These are phyloP conservation scores for Thielaviopsis ethacetica DNA, from an alignment of 2,329 filamentous ascomycete genomes.

Conservation along the genomic window DNA sequence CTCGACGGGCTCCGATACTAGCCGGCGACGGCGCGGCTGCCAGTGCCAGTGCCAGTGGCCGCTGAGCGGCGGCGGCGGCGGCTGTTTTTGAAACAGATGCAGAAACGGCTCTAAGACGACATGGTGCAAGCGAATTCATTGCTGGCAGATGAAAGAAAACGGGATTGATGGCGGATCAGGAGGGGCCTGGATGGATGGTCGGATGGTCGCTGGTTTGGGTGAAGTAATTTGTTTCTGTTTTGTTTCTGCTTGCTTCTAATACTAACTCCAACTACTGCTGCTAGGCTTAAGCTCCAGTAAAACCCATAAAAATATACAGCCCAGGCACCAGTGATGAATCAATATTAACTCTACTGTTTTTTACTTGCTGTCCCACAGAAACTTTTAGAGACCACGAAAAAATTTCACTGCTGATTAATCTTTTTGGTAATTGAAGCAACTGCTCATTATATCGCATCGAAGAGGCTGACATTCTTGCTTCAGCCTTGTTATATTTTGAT, in stretches of 20 bases:
- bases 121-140: constrained; percentile 3
- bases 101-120: neutral
- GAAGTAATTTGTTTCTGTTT: no score
- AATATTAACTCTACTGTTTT: no score
- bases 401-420: no score
- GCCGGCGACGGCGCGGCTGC: neutral
- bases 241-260: no score
- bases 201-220: neutral
- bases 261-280: no score
- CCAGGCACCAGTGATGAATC: no score
- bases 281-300: no score
- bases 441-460: neutral
- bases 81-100: neutral
- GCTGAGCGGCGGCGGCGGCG: no score
- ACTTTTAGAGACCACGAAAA: no score
- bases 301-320: no score
- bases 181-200: neutral
- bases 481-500: neutral
- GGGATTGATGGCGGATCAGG: neutral
- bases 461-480: neutral
- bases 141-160: neutral
- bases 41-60: neutral
- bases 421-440: neutral
- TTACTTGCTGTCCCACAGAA: no score
- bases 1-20: neutral